Evolutionary conservation across 2,329 filamentous ascomycete species (phyloP).

Genomic region (Calonectria naviculata): DNA sequence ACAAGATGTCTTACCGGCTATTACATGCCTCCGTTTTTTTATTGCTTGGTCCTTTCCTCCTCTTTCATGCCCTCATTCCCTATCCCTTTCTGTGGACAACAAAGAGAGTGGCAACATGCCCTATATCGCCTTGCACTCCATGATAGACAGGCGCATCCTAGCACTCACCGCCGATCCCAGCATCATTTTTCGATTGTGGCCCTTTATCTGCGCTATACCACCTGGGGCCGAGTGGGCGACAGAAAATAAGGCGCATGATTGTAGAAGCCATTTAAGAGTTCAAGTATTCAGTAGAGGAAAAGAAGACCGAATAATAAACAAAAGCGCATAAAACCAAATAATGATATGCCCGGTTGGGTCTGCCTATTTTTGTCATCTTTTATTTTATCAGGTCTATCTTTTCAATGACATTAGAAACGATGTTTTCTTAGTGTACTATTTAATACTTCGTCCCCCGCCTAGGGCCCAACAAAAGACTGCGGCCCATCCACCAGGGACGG

Average conservation of each 20-base stretch:
- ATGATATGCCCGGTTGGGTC: too few species aligned
- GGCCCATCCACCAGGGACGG: conserved; percentile 28
- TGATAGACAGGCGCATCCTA: not conserved
- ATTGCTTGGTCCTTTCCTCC: not conserved
- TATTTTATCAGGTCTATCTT: too few species aligned
- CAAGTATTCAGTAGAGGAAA: too few species aligned
- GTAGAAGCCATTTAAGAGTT: too few species aligned
- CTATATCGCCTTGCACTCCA: conserved; percentile 1
- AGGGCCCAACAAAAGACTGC: conserved; percentile 29
- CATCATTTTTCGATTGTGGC: conserved; percentile 25
- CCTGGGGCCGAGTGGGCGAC: too few species aligned
- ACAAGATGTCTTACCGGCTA: conserved; percentile 1
- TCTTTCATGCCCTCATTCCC: not conserved
- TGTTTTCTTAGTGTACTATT: too few species aligned
- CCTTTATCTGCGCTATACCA: conserved; percentile 26
- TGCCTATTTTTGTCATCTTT: too few species aligned
- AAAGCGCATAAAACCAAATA: too few species aligned
- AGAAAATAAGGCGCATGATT: too few species aligned
- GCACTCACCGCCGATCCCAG: conserved; percentile 33
- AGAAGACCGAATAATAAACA: too few species aligned
- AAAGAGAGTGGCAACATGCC: conserved; percentile 8
- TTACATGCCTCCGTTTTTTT: not conserved
- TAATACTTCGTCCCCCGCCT: too few species aligned
- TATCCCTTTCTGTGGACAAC: not conserved
- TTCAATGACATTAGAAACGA: too few species aligned